Conservation (phyloP, 352 stramenopile species). For the Elongisporangium anandrum region DNA sequence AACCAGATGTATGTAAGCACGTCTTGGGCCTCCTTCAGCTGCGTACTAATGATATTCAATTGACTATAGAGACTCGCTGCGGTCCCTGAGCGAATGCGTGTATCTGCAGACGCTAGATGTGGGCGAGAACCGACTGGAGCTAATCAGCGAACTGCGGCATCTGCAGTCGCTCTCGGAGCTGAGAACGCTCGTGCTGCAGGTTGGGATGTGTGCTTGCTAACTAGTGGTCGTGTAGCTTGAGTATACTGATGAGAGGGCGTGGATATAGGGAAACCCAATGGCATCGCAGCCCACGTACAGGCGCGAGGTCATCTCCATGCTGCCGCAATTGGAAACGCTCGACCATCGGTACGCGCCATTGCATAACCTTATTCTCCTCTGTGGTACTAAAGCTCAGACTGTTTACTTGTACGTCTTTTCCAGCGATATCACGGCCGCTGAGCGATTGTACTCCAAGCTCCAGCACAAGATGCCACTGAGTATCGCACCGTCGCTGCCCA, state of each 20-base stretch:
- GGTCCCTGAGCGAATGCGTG: constrained; percentile 18
- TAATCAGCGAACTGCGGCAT: constrained; percentile 54
- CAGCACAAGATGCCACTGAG: constrained; percentile 36
- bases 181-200: constrained; percentile 34
- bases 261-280: constrained; percentile 50
- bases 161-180: constrained; percentile 42
- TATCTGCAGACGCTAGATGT: constrained; percentile 36
- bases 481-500: too few relatives aligned
- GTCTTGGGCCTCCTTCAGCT: too few relatives aligned
- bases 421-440: constrained; percentile 32
- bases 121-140: constrained; percentile 33
- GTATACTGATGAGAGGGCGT: neutral
- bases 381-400: neutral
- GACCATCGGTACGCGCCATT: constrained; percentile 20
- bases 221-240: neutral
- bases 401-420: neutral
- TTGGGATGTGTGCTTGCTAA: constrained; percentile 4
- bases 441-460: constrained; percentile 43
- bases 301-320: constrained; percentile 44
- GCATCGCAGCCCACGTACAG: constrained; percentile 31
- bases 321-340: constrained; percentile 47
- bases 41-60: neutral
- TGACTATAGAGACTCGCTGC: constrained; percentile 36
- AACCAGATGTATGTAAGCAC: constrained; percentile 41
- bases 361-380: neutral